Conservation (phyloP, 768 basidiomycete genomes). For the Lentinula boryana region DNA sequence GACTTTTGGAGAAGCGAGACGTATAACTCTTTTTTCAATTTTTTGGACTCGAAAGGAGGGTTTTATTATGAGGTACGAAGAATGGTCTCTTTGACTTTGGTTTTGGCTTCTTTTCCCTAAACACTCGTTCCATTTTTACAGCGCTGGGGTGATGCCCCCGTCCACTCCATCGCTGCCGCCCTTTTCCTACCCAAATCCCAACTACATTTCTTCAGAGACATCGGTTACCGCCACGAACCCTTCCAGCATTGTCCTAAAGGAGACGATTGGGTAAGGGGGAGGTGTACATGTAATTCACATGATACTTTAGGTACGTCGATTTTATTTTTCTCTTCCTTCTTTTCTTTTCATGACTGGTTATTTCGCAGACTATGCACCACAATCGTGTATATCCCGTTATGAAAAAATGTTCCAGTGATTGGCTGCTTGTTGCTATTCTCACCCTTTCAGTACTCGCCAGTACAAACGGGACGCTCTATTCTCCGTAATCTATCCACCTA, state of each 20-base stretch:
- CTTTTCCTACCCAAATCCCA: slow-evolving; percentile 55
- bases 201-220: slow-evolving; percentile 70
- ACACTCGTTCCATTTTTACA: slow-evolving; percentile 29
- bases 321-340: not conserved
- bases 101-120: slow-evolving; percentile 21
- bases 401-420: slow-evolving; percentile 6
- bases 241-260: slow-evolving; percentile 8
- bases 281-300: not conserved
- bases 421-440: not conserved
- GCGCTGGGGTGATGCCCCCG: slow-evolving; percentile 45
- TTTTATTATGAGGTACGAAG: slow-evolving; percentile 60
- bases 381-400: slow-evolving; percentile 4
- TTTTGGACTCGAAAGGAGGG: slow-evolving; percentile 56
- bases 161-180: slow-evolving; percentile 51
- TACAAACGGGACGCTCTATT: too few species aligned
- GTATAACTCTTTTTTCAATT: slow-evolving; percentile 61
- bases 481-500: too few species aligned
- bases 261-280: slow-evolving; percentile 2
- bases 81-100: slow-evolving; percentile 27
- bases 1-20: slow-evolving; percentile 61
- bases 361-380: slow-evolving; percentile 2
- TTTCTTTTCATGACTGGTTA: not conserved
- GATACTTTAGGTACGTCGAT: not conserved
- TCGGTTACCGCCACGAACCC: slow-evolving; percentile 52
- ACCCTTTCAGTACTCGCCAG: too few species aligned